Conservation (phyloP, 1,139 yeast genomes). For the Arxiozyma telluris region DNA sequence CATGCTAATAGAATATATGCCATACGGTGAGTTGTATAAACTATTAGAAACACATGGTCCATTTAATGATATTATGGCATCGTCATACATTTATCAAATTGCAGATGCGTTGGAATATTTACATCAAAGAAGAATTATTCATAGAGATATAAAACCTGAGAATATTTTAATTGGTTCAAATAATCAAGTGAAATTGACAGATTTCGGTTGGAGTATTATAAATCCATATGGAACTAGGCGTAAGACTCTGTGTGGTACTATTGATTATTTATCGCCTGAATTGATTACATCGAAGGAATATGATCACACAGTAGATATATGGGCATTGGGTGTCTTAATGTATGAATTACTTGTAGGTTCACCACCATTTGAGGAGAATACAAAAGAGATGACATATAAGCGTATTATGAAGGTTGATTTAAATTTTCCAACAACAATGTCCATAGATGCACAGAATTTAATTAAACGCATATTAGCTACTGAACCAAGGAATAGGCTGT, state of each 20-base stretch:
- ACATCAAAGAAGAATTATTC: conserved; percentile 73
- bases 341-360: conserved; percentile 82
- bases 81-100: conserved; percentile 74
- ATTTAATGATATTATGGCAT: conserved; percentile 64
- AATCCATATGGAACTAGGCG: conserved; percentile 46
- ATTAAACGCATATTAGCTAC: conserved; percentile 50
- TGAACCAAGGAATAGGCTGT: conserved; percentile 58
- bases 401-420: conserved; percentile 73
- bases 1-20: conserved; percentile 73
- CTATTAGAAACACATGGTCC: conserved; percentile 54
- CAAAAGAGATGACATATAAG: conserved; percentile 64
- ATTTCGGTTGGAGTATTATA: conserved; percentile 93
- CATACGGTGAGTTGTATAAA: conserved; percentile 80
- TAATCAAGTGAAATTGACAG: conserved; percentile 72
- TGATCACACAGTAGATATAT: conserved; percentile 71
- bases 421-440: conserved; percentile 59
- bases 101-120: conserved; percentile 69
- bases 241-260: conserved; percentile 86
- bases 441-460: conserved; percentile 69
- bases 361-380: conserved; percentile 84
- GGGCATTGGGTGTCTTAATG: conserved; percentile 87
- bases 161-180: conserved; percentile 69
- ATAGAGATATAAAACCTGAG: conserved; percentile 89
- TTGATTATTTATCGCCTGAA: conserved; percentile 93
- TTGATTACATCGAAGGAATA: conserved; percentile 82